Conservation (phyloP, 2,329 filamentous ascomycete species). For the Corynespora cassiicola region DNA sequence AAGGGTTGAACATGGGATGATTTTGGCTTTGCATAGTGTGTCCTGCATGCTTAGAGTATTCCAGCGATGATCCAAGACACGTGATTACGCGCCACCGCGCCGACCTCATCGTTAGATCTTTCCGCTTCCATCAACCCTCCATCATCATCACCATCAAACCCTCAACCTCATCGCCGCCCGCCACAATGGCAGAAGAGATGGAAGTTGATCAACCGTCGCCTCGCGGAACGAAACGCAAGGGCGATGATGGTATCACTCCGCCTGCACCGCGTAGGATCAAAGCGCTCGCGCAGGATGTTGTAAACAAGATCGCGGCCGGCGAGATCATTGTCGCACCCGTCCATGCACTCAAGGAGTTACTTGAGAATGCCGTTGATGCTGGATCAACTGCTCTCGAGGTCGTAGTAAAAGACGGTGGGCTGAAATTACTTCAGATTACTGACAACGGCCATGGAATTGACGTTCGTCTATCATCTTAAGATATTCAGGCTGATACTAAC, state of each 20-base stretch:
- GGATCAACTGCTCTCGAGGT: slow-evolving; percentile 91
- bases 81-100: slow-evolving; percentile 31
- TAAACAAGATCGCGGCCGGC: slow-evolving; percentile 98
- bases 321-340: slow-evolving; percentile 98
- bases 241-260: slow-evolving; percentile 39
- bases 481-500: slow-evolving; percentile 13
- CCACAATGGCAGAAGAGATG: slow-evolving; percentile 37
- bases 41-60: too few relatives aligned
- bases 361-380: slow-evolving; percentile 98
- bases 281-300: slow-evolving; percentile 88
- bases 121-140: slow-evolving; percentile 11
- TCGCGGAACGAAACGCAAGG: slow-evolving; percentile 45
- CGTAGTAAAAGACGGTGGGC: slow-evolving; percentile 89
- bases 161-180: slow-evolving; percentile 3
- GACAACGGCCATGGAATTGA: slow-evolving; percentile 97
- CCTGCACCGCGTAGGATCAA: slow-evolving; percentile 60
- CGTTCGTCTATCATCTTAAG: slow-evolving; percentile 58
- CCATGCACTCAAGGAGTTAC: slow-evolving; percentile 93
- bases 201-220: slow-evolving; percentile 33
- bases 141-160: slow-evolving; percentile 11
- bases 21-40: too few relatives aligned
- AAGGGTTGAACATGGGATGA: too few relatives aligned
- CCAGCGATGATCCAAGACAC: too few relatives aligned
- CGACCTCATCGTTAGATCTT: slow-evolving; percentile 15
- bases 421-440: slow-evolving; percentile 95